Evolutionary conservation across 306 rosid species (phyloP).

Genomic region (Arachis stenosperma): DNA sequence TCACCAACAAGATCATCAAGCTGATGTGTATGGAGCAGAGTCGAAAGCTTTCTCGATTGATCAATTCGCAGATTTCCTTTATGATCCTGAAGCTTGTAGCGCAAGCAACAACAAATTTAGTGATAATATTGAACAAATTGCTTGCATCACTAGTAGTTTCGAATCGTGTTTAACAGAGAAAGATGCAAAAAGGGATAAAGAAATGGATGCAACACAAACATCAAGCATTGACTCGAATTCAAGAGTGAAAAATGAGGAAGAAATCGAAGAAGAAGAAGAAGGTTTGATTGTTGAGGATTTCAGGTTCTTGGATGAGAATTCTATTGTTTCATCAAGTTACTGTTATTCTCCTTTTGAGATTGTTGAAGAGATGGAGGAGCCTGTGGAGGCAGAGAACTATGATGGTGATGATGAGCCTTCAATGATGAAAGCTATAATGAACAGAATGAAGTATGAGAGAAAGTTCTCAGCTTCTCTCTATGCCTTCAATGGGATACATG

Average conservation of each 20-base stretch:
- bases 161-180: conserved; percentile 64
- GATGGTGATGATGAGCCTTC: conserved; percentile 57
- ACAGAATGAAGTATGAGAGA: conserved; percentile 88
- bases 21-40: conserved; percentile 37
- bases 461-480: conserved; percentile 79
- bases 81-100: conserved; percentile 62
- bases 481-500: conserved; percentile 72
- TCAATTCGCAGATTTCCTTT: conserved; percentile 61
- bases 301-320: conserved; percentile 58
- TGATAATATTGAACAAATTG: conserved; percentile 44
- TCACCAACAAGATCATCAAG: conserved; percentile 46
- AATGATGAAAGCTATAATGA: conserved; percentile 70
- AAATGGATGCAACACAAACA: conserved; percentile 34
- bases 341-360: conserved; percentile 72
- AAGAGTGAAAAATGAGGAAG: conserved; percentile 44
- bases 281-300: conserved; percentile 57
- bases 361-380: conserved; percentile 64
- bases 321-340: conserved; percentile 45
- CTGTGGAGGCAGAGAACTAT: conserved; percentile 55
- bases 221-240: conserved; percentile 42
- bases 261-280: conserved; percentile 38
- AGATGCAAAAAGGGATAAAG: conserved; percentile 38
- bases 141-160: conserved; percentile 58
- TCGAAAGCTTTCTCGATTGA: conserved; percentile 42
- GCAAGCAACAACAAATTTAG: conserved; percentile 35